Evolutionary conservation across 495 filamentous ascomycete species (phyloP).

Genomic region (Penicillium cataractarum): DNA sequence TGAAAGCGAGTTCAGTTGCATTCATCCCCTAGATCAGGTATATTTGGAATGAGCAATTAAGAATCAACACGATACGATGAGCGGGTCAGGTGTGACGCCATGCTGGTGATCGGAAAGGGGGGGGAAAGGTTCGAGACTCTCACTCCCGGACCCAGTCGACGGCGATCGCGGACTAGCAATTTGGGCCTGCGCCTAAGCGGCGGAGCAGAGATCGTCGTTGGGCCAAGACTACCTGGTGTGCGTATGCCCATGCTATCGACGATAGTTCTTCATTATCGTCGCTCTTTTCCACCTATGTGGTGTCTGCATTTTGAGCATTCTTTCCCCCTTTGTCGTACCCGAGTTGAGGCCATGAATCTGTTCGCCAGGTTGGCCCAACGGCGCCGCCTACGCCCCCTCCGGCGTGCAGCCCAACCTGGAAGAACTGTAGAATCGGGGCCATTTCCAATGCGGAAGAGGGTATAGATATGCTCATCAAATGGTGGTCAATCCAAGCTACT

Average conservation of each 20-base stretch:
- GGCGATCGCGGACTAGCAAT: conserved; percentile 16
- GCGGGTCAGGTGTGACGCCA: conserved; percentile 9
- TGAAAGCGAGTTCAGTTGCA: too few species aligned
- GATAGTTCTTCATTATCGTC: neutral
- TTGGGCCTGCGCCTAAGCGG: conserved; percentile 10
- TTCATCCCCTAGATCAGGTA: neutral
- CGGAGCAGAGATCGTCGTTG: conserved; percentile 13
- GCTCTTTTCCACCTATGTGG: neutral
- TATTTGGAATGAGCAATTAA: neutral
- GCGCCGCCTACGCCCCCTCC: conserved; percentile 10
- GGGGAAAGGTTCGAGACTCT: conserved; percentile 19
- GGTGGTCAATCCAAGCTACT: neutral
- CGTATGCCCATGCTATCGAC: neutral
- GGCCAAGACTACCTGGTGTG: conserved; percentile 1
- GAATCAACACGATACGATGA: neutral
- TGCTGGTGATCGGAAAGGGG: neutral
- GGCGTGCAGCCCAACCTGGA: conserved; percentile 4
- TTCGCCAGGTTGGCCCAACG: conserved; percentile 10
- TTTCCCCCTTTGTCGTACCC: neutral
- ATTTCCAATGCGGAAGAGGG: neutral
- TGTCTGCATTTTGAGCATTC: neutral
- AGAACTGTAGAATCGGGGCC: conserved; percentile 2
- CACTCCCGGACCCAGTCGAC: conserved; percentile 10
- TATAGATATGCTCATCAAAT: neutral
- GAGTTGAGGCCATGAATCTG: neutral